Conservation (phyloP, 2,329 filamentous ascomycete genomes). For the Fusarium citri region DNA sequence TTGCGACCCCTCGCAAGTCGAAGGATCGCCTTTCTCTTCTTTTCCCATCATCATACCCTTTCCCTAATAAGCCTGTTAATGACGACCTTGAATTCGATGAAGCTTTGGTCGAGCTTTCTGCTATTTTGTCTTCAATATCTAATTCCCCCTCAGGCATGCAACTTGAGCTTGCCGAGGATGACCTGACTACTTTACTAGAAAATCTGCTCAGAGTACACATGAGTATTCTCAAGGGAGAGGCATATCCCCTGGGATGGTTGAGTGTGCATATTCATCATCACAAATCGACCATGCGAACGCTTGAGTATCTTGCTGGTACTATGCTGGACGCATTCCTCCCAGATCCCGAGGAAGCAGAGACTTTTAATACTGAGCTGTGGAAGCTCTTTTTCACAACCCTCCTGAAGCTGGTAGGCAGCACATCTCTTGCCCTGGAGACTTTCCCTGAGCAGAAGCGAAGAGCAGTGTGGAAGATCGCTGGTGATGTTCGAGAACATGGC, state of each 20-base stretch:
- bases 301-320: conserved; percentile 84
- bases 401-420: conserved; percentile 88
- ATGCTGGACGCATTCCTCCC: conserved; percentile 88
- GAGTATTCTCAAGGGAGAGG: conserved; percentile 88
- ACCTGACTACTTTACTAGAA: conserved; percentile 79
- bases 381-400: conserved; percentile 91
- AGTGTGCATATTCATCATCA: conserved; percentile 95
- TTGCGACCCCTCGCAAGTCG: conserved; percentile 63
- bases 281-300: conserved; percentile 85
- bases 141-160: conserved; percentile 78
- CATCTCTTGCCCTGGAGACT: conserved; percentile 89
- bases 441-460: conserved; percentile 97
- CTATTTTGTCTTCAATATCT: conserved; percentile 84
- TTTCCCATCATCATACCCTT: conserved; percentile 91
- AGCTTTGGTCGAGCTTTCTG: conserved; percentile 86
- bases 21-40: conserved; percentile 83
- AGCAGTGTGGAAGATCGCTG: conserved; percentile 98
- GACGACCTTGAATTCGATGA: conserved; percentile 80
- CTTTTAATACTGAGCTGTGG: conserved; percentile 94
- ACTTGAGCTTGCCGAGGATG: conserved; percentile 78
- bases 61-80: conserved; percentile 77
- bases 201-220: conserved; percentile 86
- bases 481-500: conserved; percentile 92
- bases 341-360: conserved; percentile 88
- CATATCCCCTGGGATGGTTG: conserved; percentile 90